A percentile compares a stretch with the other conserved stretches of the same genome.
Evolutionary conservation across 2,329 filamentous ascomycete genomes (phyloP).

Genomic region (Aspergillus pseudotamarii): DNA sequence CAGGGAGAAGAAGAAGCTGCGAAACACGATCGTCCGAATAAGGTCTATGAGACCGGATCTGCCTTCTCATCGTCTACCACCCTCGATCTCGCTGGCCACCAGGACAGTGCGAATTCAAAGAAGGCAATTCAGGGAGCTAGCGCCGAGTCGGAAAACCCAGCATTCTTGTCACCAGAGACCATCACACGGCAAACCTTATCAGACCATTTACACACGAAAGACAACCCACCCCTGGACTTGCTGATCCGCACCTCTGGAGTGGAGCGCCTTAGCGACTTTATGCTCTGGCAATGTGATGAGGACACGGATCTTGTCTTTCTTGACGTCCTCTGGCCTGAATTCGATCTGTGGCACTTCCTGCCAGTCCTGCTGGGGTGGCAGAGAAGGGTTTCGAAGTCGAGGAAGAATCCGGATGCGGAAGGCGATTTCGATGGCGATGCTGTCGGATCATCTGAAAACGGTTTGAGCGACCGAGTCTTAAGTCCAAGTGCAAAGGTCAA

Average conservation of each 20-base stretch:
- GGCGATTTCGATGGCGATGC: slow-evolving; percentile 61
- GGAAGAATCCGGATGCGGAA: slow-evolving; percentile 60
- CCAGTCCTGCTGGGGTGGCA: slow-evolving; percentile 93
- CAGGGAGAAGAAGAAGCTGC: slow-evolving; percentile 47
- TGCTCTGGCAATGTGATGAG: slow-evolving; percentile 98
- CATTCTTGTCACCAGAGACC: slow-evolving; percentile 75
- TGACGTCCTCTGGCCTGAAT: slow-evolving; percentile 92
- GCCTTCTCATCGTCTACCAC: slow-evolving; percentile 52
- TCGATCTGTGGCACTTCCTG: slow-evolving; percentile 89
- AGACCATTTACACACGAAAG: slow-evolving; percentile 83
- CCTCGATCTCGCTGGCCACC: slow-evolving; percentile 44
- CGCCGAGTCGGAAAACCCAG: slow-evolving; percentile 27
- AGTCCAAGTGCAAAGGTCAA: slow-evolving; percentile 32
- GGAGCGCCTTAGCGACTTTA: slow-evolving; percentile 90
- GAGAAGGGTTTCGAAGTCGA: slow-evolving; percentile 65
- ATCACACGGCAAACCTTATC: slow-evolving; percentile 83
- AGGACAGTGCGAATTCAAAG: slow-evolving; percentile 37
- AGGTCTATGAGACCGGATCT: slow-evolving; percentile 35
- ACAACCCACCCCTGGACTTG: slow-evolving; percentile 84
- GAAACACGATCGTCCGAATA: slow-evolving; percentile 24
- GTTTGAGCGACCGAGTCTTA: slow-evolving; percentile 18
- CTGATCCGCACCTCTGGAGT: slow-evolving; percentile 93
- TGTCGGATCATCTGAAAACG: slow-evolving; percentile 31
- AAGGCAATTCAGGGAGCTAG: slow-evolving; percentile 37
- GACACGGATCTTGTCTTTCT: slow-evolving; percentile 91